phyloP scores from a whole-genome alignment of 441 rosid genomes.

The Pelargonium australe region DNA sequence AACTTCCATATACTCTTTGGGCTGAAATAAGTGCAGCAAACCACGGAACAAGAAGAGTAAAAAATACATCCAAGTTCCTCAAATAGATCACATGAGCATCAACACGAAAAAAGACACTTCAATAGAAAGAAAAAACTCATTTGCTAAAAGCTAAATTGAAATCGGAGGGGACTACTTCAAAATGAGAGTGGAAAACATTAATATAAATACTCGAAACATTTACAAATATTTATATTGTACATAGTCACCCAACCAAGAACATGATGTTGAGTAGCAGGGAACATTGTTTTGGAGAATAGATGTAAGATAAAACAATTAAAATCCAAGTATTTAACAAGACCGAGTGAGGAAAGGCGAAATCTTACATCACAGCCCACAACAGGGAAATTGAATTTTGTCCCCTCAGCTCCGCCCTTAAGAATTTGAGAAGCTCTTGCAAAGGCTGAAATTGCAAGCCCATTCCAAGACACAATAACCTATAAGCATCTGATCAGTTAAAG shows the following conservation, averaged over 20 bases:
- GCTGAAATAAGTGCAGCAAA: constrained; percentile 36
- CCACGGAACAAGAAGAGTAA: background rate
- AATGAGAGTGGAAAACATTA: background rate
- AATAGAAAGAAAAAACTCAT: background rate
- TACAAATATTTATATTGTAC: background rate
- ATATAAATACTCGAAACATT: background rate
- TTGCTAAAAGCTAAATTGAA: background rate
- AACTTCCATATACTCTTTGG: constrained; percentile 66
- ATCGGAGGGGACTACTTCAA: background rate
- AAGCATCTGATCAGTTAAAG: constrained; percentile 19
- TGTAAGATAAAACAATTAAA: background rate
- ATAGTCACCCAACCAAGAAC: background rate
- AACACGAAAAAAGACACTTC: background rate
- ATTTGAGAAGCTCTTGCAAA: constrained; percentile 86
- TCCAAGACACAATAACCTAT: constrained; percentile 91
- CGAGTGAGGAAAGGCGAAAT: constrained; percentile 4
- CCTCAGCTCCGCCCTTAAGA: constrained; percentile 48
- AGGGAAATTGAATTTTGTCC: constrained; percentile 52
- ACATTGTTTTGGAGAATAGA: background rate
- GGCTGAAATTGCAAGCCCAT: constrained; percentile 77
- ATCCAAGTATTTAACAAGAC: constrained; percentile 8
- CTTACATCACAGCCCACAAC: constrained; percentile 68
- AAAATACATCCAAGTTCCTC: background rate
- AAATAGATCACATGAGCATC: background rate
- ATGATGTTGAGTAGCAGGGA: background rate